Conservation (phyloP, 176 grass and related monocot species). For the Carex cristatella region DNA sequence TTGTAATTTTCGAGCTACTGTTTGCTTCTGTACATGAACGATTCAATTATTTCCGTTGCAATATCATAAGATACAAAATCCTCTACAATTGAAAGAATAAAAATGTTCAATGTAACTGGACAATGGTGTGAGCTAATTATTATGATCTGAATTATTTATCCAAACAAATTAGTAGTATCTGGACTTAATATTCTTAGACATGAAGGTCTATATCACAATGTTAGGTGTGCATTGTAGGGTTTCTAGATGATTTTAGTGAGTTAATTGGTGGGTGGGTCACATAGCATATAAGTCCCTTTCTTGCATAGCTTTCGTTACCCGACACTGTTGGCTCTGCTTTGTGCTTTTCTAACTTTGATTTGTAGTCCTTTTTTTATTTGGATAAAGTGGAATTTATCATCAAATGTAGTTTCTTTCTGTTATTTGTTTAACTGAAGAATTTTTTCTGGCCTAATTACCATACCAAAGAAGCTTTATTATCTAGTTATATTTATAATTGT, state of each 20-base stretch:
- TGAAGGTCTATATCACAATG: conserved; percentile 26
- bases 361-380: background rate
- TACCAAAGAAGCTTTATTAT: background rate
- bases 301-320: conserved; percentile 3
- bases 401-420: background rate
- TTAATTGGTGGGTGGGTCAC: conserved; percentile 10
- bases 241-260: conserved; percentile 29
- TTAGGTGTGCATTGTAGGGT: conserved; percentile 20
- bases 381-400: background rate
- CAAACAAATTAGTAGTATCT: background rate
- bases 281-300: conserved; percentile 5
- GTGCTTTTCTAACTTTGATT: background rate
- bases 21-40: background rate
- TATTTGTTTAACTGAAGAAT: background rate
- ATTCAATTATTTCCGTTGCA: background rate
- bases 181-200: background rate
- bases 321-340: background rate
- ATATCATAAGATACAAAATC: background rate
- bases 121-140: conserved; percentile 9
- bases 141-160: background rate
- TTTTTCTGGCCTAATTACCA: background rate
- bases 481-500: background rate
- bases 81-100: background rate
- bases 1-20: background rate
- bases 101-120: background rate